Evolutionary conservation across 495 filamentous ascomycete species (phyloP).

Genomic region (Aspergillus avenaceus): DNA sequence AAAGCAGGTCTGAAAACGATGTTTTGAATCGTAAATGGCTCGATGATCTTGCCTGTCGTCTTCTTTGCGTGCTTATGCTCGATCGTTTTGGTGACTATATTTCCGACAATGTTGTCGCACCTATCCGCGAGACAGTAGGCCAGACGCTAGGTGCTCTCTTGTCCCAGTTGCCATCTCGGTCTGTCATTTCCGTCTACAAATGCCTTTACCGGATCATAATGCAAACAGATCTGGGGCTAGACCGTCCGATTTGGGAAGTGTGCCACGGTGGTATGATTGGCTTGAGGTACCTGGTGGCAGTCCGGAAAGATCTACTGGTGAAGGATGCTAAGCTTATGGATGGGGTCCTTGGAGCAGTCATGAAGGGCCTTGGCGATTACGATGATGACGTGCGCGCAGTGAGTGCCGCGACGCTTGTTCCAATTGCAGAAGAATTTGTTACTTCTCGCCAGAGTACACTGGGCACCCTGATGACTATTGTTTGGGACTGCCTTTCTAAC

Average conservation of each 20-base stretch:
- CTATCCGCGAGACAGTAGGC: slow-evolving; percentile 94
- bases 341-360: slow-evolving; percentile 85
- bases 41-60: slow-evolving; percentile 85
- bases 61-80: slow-evolving; percentile 94
- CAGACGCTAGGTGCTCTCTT: slow-evolving; percentile 89
- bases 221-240: slow-evolving; percentile 72
- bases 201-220: slow-evolving; percentile 86
- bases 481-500: slow-evolving; percentile 95
- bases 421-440: slow-evolving; percentile 92
- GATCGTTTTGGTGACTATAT: slow-evolving; percentile 97
- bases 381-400: slow-evolving; percentile 97
- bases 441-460: slow-evolving; percentile 72
- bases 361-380: slow-evolving; percentile 84
- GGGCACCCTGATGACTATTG: slow-evolving; percentile 79
- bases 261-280: slow-evolving; percentile 99
- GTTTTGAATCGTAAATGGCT: slow-evolving; percentile 76
- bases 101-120: slow-evolving; percentile 93
- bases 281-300: slow-evolving; percentile 86
- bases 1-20: slow-evolving; percentile 70
- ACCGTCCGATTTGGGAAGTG: slow-evolving; percentile 79
- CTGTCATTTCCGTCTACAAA: slow-evolving; percentile 75
- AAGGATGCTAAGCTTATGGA: slow-evolving; percentile 82
- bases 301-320: slow-evolving; percentile 85
- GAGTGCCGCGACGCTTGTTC: slow-evolving; percentile 92
- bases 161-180: slow-evolving; percentile 66